Conservation (phyloP, 352 stramenopile genomes). For the Stephanocyclus meneghinianus region DNA sequence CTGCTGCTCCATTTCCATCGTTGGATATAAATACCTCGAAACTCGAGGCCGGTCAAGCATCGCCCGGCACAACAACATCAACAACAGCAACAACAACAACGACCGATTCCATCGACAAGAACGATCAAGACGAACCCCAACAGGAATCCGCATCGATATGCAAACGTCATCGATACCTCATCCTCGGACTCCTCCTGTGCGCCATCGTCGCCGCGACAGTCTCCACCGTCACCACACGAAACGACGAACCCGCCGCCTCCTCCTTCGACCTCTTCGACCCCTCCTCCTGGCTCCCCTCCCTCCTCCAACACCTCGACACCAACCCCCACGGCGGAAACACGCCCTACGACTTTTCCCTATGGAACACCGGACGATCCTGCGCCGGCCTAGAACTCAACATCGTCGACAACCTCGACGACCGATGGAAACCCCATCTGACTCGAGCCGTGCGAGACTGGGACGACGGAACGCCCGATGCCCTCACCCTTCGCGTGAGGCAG, state of each 20-base stretch:
- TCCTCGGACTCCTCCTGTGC: neutral
- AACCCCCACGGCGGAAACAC: conserved; percentile 32
- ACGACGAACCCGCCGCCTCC: neutral
- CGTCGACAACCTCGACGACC: conserved; percentile 22
- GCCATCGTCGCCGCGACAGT: neutral
- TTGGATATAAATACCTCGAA: no score
- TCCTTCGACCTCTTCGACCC: conserved; percentile 25
- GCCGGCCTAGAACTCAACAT: conserved; percentile 15
- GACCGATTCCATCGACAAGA: no score
- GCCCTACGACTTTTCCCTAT: conserved; percentile 27
- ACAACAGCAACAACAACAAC: no score
- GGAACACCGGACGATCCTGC: conserved; percentile 15
- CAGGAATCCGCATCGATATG: no score
- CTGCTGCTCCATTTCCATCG: no score
- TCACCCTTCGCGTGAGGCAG: conserved; percentile 38
- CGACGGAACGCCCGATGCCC: conserved; percentile 46
- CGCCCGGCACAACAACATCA: no score
- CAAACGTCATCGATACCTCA: neutral
- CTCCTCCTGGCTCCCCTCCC: conserved; percentile 18
- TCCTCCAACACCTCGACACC: conserved; percentile 6
- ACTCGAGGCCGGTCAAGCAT: no score
- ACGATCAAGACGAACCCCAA: no score
- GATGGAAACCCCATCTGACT: conserved; percentile 30
- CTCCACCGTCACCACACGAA: neutral
- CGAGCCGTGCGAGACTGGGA: conserved; percentile 61